Evolutionary conservation across 2,329 filamentous ascomycete species (phyloP), one percentile per base, ranked within the genome.

Genomic region (Colletotrichum sojae): DNA sequence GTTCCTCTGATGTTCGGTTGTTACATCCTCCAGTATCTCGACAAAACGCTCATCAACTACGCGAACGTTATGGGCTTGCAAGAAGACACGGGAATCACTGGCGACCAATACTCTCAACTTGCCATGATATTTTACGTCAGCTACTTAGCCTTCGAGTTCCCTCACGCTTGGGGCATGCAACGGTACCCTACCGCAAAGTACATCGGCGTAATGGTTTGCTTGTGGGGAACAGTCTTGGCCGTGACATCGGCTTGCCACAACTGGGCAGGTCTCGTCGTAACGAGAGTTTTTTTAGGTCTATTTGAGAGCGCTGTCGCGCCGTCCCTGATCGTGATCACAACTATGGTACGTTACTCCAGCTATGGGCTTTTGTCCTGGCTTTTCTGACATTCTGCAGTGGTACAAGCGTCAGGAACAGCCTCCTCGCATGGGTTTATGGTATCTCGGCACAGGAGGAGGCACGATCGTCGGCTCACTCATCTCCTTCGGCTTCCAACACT

Each of bases 371-470:
- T n/a, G 16, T 16, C 2, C 13, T 6, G 13, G 8, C 4, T 15
- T 16, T 31, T 51, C 18, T 54, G 9, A 5, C 25, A 2, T 4
- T 2, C 6, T 15, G 4, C 18, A 67, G 60, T 86, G 84, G 79
- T 86, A 87, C 72, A 74, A 82, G 1, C 76, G 81, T 1, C 77
- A 78, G 48, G 89, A 92, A 72, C 90, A 92, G 76, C 89, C 90
- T 0, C 76, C 90, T 20, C 83, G 90, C 0, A 85, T 91, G 6
- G 88, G 89, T 0, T 84, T 86, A 13, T 92, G 90, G 90, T 92
- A 92, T 72, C 83, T 87, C 5, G 90, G 88, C 0, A 91, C 88
- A 52, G 88, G 89, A 0, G 67, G 84, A 1, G 87, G 87, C 0
- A 89, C 84, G 5, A 88, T 91, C 36, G 76, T 89, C 18, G 89